Evolutionary conservation across 192 early-diverging fungal genomes (phyloP).

Genomic region (Backusella westeae): DNA sequence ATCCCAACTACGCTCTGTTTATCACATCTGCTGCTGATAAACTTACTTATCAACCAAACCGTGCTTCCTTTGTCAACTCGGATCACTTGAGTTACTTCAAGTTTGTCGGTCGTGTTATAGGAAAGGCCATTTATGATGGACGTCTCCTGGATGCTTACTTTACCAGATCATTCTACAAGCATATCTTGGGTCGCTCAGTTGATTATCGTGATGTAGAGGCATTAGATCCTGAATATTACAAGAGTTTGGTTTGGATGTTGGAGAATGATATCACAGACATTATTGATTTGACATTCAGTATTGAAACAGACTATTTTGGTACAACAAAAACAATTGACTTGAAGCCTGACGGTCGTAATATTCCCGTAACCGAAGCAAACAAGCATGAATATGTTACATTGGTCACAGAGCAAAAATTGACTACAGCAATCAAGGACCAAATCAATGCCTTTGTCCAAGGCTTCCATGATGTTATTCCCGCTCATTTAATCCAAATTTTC

Average conservation of each 20-base stretch:
- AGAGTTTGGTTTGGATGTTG: constrained; percentile 96
- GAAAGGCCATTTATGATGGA: constrained; percentile 99
- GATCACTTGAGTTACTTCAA: constrained; percentile 96
- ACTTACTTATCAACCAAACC: constrained; percentile 98
- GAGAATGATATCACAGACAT: constrained; percentile 96
- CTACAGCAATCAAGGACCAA: constrained; percentile 91
- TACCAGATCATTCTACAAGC: constrained; percentile 98
- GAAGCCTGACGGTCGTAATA: constrained; percentile 83
- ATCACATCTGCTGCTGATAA: constrained; percentile 93
- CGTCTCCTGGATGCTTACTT: constrained; percentile 94
- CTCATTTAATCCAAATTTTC: constrained; percentile 91
- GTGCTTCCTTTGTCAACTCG: constrained; percentile 85
- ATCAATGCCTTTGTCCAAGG: constrained; percentile 91
- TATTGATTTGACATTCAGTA: constrained; percentile 91
- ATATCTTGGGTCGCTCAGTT: constrained; percentile 87
- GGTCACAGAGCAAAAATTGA: constrained; percentile 90
- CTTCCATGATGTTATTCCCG: constrained; percentile 95
- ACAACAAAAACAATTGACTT: constrained; percentile 82
- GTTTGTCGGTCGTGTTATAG: constrained; percentile 98
- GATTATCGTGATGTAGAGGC: constrained; percentile 99
- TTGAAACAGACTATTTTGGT: constrained; percentile 95
- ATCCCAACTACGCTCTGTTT: constrained; percentile 98
- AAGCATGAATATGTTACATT: constrained; percentile 96
- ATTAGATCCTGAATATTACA: constrained; percentile 95
- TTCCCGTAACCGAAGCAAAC: constrained; percentile 92